phyloP scores from a whole-genome alignment of 768 basidiomycete species.

The Trametes cubensis region DNA sequence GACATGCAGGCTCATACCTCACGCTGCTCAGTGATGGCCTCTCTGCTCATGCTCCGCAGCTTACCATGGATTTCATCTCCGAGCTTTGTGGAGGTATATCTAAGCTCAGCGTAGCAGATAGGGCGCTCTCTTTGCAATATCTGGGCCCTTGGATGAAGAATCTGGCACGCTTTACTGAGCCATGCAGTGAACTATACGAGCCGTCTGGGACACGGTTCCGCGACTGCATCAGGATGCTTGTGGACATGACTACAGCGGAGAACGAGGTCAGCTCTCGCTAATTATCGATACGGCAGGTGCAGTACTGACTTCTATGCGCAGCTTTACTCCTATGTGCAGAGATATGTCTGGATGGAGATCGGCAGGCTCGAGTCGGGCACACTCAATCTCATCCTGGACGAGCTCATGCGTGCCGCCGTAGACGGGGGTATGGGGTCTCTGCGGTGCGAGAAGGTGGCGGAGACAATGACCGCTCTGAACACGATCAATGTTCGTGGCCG shows the following conservation, averaged over 20 bases:
- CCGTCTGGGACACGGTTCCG: constrained; percentile 74
- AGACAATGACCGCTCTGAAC: constrained; percentile 72
- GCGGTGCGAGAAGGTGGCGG: constrained; percentile 74
- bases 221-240: constrained; percentile 78
- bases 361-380: constrained; percentile 67
- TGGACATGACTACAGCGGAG: constrained; percentile 73
- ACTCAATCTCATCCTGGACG: constrained; percentile 75
- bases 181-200: constrained; percentile 67
- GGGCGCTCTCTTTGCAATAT: constrained; percentile 77
- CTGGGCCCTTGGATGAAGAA: constrained; percentile 91
- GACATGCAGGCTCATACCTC: constrained; percentile 64
- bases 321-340: constrained; percentile 69
- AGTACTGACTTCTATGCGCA: constrained; percentile 32
- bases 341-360: constrained; percentile 77
- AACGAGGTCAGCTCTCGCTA: constrained; percentile 52
- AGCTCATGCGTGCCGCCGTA: constrained; percentile 78
- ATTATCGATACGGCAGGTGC: no score
- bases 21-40: constrained; percentile 70
- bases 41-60: constrained; percentile 72
- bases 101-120: constrained; percentile 50
- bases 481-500: constrained; percentile 79
- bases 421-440: constrained; percentile 79
- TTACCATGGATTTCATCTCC: constrained; percentile 88
- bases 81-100: constrained; percentile 75
- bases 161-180: constrained; percentile 68